A percentile compares a stretch with the other conserved stretches of the same genome.
These are phyloP conservation scores for Pneumocystis sp. DNA, from an alignment of 1,139 yeast genomes.

Conservation along the genomic window DNA sequence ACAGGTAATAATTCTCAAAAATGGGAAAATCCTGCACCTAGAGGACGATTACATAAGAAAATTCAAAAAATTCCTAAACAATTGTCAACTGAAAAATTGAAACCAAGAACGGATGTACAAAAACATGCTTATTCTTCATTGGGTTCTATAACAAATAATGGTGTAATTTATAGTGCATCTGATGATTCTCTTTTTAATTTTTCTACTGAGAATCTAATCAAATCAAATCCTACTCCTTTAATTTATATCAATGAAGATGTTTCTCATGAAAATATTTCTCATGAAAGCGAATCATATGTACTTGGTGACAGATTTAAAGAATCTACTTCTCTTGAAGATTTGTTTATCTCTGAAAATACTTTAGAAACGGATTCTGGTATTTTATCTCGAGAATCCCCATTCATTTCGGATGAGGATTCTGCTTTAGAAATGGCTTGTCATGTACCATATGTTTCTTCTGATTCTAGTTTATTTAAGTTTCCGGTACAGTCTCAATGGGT, in stretches of 20 bases:
- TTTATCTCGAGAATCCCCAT: background rate
- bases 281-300: background rate
- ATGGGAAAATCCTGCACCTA: background rate
- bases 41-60: background rate
- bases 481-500: background rate
- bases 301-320: background rate
- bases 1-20: background rate
- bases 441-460: background rate
- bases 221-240: background rate
- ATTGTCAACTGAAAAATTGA: background rate
- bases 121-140: background rate
- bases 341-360: background rate
- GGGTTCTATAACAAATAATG: background rate
- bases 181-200: background rate
- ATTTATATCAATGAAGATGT: background rate
- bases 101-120: background rate
- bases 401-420: background rate
- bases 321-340: background rate
- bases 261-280: background rate
- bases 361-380: background rate
- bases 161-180: background rate
- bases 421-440: background rate
- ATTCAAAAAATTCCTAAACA: background rate
- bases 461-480: background rate
- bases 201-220: background rate